These are phyloP conservation scores for Trifolium pratense DNA, from an alignment of 306 rosid genomes.

Conservation along the genomic window DNA sequence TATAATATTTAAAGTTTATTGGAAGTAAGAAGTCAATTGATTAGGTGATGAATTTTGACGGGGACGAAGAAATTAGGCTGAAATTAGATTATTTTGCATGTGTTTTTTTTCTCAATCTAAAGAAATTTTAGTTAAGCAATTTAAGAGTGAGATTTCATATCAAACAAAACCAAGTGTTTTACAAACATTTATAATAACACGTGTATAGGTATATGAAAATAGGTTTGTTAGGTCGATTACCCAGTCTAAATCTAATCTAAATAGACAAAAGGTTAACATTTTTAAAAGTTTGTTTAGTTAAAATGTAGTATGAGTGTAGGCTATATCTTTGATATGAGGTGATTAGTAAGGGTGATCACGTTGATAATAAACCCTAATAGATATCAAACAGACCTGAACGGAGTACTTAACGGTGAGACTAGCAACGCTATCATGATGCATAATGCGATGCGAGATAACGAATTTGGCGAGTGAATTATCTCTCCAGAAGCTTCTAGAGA, in stretches of 20 bases:
- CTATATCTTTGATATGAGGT: too few relatives aligned
- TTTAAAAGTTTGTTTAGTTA: too few relatives aligned
- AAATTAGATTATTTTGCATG: background rate
- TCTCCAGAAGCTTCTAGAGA: constrained; percentile 92
- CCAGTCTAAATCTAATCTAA: too few relatives aligned
- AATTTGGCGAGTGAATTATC: constrained; percentile 73
- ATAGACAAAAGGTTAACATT: too few relatives aligned
- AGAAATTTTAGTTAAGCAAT: background rate
- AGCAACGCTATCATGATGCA: constrained; percentile 76
- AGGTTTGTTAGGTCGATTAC: too few relatives aligned
- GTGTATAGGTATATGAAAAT: too few relatives aligned
- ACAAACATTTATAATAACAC: too few relatives aligned
- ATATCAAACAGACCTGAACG: constrained; percentile 63
- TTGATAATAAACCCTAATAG: constrained; percentile 15
- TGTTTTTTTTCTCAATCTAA: background rate
- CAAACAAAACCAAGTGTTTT: background rate
- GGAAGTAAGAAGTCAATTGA: background rate
- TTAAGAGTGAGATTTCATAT: background rate
- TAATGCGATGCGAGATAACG: constrained; percentile 76
- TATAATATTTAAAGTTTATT: background rate
- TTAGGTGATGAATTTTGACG: constrained; percentile 29
- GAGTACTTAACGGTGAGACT: constrained; percentile 93
- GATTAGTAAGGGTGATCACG: too few relatives aligned
- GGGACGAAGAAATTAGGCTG: background rate
- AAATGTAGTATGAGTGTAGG: too few relatives aligned